Conservation (phyloP, 2,329 filamentous ascomycete species). For the Tolypocladium tundrense region DNA sequence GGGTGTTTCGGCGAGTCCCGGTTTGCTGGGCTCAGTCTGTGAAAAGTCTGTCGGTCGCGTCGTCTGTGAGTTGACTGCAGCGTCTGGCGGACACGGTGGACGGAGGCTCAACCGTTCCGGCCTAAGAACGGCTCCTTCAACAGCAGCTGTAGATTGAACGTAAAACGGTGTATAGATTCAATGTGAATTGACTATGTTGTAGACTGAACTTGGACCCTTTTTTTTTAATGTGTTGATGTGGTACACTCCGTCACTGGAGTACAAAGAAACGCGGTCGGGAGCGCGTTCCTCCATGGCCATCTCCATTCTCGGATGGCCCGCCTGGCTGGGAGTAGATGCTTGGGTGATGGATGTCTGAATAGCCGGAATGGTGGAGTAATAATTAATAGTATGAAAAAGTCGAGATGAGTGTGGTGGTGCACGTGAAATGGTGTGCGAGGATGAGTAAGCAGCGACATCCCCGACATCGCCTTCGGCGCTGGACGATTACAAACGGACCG, state of each 20-base stretch:
- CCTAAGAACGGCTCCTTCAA: background rate
- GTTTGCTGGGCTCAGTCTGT: background rate
- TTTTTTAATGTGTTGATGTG: background rate
- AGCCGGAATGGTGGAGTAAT: too few species aligned
- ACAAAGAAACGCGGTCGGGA: background rate
- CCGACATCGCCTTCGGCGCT: background rate
- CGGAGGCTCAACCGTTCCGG: background rate
- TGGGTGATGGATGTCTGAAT: too few species aligned
- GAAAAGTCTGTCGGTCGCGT: background rate
- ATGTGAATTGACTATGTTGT: background rate
- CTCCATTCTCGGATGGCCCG: too few species aligned
- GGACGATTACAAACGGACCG: background rate
- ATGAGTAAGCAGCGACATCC: constrained; percentile 5
- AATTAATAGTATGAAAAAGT: too few species aligned
- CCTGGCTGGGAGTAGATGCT: too few species aligned
- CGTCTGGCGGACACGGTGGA: background rate
- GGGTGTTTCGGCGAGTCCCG: background rate
- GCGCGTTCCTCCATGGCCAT: too few species aligned
- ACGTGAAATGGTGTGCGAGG: constrained; percentile 16
- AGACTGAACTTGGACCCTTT: background rate
- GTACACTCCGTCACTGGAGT: background rate
- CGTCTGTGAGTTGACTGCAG: background rate
- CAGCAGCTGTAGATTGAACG: background rate
- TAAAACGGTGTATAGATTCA: background rate
- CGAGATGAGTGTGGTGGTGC: background rate